These are phyloP conservation scores for Crithidia sp. DNA, from an alignment of 208 protist genomes.

Conservation along the genomic window DNA sequence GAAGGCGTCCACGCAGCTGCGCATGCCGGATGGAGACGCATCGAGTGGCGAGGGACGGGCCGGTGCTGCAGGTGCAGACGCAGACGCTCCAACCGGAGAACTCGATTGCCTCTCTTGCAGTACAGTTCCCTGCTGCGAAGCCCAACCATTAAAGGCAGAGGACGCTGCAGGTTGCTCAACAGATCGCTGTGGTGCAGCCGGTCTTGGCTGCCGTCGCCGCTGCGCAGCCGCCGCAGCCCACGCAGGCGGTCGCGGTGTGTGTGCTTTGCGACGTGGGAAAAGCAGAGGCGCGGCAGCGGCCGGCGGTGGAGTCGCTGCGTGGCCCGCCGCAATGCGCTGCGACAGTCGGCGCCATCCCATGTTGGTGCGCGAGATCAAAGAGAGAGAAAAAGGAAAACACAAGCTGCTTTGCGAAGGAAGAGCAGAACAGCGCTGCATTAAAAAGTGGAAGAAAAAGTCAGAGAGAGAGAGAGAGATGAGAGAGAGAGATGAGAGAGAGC, in stretches of 20 bases:
- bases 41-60: neutral
- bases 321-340: neutral
- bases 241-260: constrained; percentile 13
- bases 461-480: too few species aligned
- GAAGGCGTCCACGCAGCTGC: neutral
- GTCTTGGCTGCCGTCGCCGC: neutral
- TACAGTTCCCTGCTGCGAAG: too few species aligned
- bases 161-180: too few species aligned
- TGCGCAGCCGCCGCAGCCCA: constrained; percentile 11
- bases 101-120: too few species aligned
- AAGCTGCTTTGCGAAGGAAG: too few species aligned
- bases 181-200: neutral
- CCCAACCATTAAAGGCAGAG: too few species aligned
- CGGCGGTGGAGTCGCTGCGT: neutral
- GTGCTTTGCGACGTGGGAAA: neutral
- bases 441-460: too few species aligned
- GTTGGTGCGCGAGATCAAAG: neutral
- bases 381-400: too few species aligned
- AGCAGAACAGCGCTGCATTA: too few species aligned
- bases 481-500: too few species aligned
- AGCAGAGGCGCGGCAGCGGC: too few species aligned
- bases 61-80: neutral
- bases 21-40: neutral
- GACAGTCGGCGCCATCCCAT: constrained; percentile 25
- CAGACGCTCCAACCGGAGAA: neutral